Percentiles rank a stretch among this genome's conserved stretches.
Evolutionary conservation across 139 green algal genomes (phyloP).

Genomic region (Chlamydomonas sphaeroides): DNA sequence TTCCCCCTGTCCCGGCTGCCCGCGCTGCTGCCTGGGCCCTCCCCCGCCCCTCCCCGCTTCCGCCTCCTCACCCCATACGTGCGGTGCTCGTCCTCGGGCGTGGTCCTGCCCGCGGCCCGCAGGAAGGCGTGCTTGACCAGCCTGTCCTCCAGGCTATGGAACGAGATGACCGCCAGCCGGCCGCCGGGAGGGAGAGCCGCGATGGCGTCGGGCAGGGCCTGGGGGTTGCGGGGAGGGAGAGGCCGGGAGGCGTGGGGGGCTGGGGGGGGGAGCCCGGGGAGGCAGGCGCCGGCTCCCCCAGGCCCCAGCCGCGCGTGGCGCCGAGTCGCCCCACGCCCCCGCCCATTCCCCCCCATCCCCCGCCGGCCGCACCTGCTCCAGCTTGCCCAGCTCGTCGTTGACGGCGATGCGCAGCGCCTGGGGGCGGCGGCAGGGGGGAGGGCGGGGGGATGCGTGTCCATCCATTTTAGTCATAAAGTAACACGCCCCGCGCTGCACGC

Average conservation of each 20-base stretch:
- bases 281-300: too few relatives aligned
- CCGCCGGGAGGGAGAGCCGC: conserved; percentile 66
- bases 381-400: conserved; percentile 89
- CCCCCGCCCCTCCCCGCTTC: too few relatives aligned
- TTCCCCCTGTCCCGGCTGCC: too few relatives aligned
- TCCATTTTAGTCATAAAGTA: too few relatives aligned
- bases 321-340: too few relatives aligned
- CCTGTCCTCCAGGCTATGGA: conserved; percentile 95
- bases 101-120: conserved; percentile 63
- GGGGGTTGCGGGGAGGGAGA: not conserved
- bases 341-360: too few relatives aligned
- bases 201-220: conserved; percentile 62
- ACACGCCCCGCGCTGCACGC: too few relatives aligned
- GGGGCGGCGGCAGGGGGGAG: not conserved
- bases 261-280: too few relatives aligned
- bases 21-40: too few relatives aligned
- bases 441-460: too few relatives aligned
- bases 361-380: conserved; percentile 74
- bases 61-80: conserved; percentile 43
- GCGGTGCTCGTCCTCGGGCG: conserved; percentile 54
- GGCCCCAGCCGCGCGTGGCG: too few relatives aligned
- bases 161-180: conserved; percentile 91
- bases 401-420: conserved; percentile 96
- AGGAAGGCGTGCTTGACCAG: conserved; percentile 92
- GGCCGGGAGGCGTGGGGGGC: not conserved